A percentile compares a stretch with the other conserved stretches of the same genome.
Evolutionary conservation across 257 asterid genomes (phyloP).

Genomic region (Phtheirospermum japonicum): DNA sequence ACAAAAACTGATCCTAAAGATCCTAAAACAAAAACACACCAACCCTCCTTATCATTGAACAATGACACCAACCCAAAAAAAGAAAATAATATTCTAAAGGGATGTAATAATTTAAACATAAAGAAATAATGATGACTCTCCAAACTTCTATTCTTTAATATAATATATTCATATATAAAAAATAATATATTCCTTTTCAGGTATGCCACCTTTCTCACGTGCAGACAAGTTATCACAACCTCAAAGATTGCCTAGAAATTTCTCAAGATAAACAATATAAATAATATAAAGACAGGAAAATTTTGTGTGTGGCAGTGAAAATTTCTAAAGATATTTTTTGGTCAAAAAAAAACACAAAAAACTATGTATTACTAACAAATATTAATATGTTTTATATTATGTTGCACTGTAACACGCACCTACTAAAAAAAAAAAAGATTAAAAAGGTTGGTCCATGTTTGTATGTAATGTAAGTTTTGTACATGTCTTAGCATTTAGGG

Average conservation of each 20-base stretch:
- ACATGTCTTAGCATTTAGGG: slow-evolving; percentile 24
- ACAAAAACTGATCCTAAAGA: slow-evolving; percentile 47
- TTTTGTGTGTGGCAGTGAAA: too few species aligned
- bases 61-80: slow-evolving; percentile 58
- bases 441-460: slow-evolving; percentile 29
- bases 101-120: slow-evolving; percentile 33
- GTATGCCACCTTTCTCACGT: slow-evolving; percentile 58
- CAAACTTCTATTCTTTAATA: slow-evolving; percentile 34
- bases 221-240: slow-evolving; percentile 45
- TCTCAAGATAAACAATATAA: slow-evolving; percentile 11
- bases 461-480: not conserved
- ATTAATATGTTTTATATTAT: too few species aligned
- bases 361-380: not conserved
- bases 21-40: slow-evolving; percentile 27
- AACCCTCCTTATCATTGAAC: slow-evolving; percentile 71
- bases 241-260: slow-evolving; percentile 33
- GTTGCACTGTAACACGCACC: too few species aligned
- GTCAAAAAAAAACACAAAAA: too few species aligned
- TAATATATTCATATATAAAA: slow-evolving; percentile 6
- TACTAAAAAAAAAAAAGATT: slow-evolving; percentile 1
- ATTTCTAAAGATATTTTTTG: too few species aligned
- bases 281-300: slow-evolving; percentile 3
- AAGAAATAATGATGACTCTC: slow-evolving; percentile 36
- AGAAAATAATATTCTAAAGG: slow-evolving; percentile 19
- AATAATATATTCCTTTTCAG: slow-evolving; percentile 38